Conservation (phyloP, 2,329 filamentous ascomycete species). For the Scytalidium lignicola region DNA sequence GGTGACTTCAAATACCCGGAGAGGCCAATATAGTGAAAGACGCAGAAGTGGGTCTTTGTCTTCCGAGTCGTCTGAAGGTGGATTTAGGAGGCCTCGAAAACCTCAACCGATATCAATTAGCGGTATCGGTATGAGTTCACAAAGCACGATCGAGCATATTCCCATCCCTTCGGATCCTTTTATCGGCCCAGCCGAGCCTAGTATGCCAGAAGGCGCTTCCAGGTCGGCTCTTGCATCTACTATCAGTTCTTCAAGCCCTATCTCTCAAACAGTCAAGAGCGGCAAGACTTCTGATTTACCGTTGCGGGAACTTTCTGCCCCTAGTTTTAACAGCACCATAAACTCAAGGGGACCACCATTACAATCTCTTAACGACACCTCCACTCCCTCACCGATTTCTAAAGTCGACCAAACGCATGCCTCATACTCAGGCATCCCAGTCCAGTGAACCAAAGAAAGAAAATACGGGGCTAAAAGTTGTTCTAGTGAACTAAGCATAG, state of each 20-base stretch:
- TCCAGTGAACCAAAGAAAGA: not conserved
- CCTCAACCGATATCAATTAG: constrained; percentile 20
- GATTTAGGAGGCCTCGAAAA: constrained; percentile 16
- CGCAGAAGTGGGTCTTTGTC: constrained; percentile 16
- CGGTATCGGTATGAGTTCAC: constrained; percentile 9
- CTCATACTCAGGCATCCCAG: not conserved
- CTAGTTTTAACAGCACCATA: constrained; percentile 11
- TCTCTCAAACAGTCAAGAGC: constrained; percentile 7
- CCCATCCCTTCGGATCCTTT: constrained; percentile 12
- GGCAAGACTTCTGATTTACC: constrained; percentile 4
- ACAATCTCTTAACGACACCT: not conserved
- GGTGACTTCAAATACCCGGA: constrained; percentile 11
- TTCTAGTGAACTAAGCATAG: not conserved
- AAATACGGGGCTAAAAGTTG: not conserved
- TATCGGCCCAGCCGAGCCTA: constrained; percentile 3
- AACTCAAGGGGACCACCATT: constrained; percentile 10
- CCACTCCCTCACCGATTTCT: not conserved
- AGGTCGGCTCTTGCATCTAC: constrained; percentile 19
- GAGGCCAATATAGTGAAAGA: constrained; percentile 12
- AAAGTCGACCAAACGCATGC: not conserved
- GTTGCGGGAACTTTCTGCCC: constrained; percentile 11
- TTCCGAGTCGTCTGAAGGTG: constrained; percentile 13
- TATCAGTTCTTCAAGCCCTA: constrained; percentile 17
- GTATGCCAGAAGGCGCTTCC: constrained; percentile 13
- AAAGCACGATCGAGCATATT: constrained; percentile 20